Evolutionary conservation across 306 rosid genomes (phyloP).

Genomic region (Castanospermum australe): DNA sequence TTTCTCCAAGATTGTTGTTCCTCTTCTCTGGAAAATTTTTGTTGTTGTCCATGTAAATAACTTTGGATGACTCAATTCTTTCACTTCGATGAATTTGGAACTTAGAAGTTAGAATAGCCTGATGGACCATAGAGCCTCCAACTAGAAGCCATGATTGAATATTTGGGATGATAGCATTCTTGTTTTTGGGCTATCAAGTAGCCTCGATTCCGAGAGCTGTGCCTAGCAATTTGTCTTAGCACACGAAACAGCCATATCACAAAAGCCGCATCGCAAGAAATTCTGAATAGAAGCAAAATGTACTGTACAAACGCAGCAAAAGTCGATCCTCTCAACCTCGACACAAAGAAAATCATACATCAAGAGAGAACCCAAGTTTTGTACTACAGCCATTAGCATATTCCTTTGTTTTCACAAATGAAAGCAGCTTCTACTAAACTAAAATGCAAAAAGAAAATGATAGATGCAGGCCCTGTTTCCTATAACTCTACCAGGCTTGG

Average conservation of each 20-base stretch:
- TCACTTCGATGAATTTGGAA: no score
- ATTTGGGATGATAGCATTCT: background rate
- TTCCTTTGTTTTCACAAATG: background rate
- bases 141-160: background rate
- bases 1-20: background rate
- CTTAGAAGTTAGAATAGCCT: no score
- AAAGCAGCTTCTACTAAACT: background rate
- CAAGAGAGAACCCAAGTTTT: background rate
- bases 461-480: no score
- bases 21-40: background rate
- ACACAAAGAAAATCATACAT: background rate
- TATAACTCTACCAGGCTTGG: no score
- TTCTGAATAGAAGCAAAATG: background rate
- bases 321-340: background rate
- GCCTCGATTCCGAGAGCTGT: no score
- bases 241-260: background rate
- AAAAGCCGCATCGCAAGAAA: background rate
- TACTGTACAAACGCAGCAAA: background rate
- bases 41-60: background rate
- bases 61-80: background rate
- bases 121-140: background rate
- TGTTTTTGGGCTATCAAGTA: background rate
- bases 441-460: background rate
- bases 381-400: background rate
- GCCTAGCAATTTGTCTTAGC: background rate